phyloP scores from a whole-genome alignment of 2,329 filamentous ascomycete genomes.

The Aphanocladium album region DNA sequence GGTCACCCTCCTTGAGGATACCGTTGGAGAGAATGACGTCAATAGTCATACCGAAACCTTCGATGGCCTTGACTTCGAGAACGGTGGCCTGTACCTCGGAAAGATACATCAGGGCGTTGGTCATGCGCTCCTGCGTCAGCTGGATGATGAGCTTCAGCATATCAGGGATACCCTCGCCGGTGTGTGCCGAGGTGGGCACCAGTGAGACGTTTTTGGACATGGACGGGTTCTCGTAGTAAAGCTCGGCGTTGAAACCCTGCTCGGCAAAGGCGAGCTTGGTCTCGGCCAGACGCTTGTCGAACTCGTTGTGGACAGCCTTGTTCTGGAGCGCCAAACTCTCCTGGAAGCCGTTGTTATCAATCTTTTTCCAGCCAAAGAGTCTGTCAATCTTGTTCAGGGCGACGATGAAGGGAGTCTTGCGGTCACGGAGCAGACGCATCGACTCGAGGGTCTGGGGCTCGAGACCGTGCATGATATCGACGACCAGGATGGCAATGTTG shows the following conservation, averaged over 20 bases:
- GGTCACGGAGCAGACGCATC: constrained; percentile 86
- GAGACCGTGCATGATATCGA: constrained; percentile 99
- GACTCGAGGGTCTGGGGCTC: constrained; percentile 97
- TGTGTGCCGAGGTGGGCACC: constrained; percentile 93
- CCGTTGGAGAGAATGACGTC: constrained; percentile 96
- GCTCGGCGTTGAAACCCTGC: constrained; percentile 95
- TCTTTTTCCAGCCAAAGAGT: constrained; percentile 97
- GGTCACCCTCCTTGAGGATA: constrained; percentile 88
- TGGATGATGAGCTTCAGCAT: constrained; percentile 94
- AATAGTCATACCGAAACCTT: constrained; percentile 97
- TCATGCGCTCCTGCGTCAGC: constrained; percentile 96
- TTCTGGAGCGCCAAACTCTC: constrained; percentile 86
- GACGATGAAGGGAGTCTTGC: constrained; percentile 96
- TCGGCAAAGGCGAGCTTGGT: constrained; percentile 93
- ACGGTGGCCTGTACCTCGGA: constrained; percentile 97
- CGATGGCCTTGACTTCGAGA: constrained; percentile 97
- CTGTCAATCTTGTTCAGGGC: constrained; percentile 99
- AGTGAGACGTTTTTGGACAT: constrained; percentile 94
- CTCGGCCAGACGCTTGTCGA: constrained; percentile 80
- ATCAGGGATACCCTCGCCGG: constrained; percentile 98
- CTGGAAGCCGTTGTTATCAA: constrained; percentile 97
- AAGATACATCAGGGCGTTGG: constrained; percentile 94
- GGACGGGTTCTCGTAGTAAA: constrained; percentile 97
- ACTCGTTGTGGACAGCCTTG: constrained; percentile 91
- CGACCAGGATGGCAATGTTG: constrained; percentile 97